Base-by-base conservation (phyloP, 2,329 filamentous ascomycete species). In the Diaporthe citriasiana region DNA sequence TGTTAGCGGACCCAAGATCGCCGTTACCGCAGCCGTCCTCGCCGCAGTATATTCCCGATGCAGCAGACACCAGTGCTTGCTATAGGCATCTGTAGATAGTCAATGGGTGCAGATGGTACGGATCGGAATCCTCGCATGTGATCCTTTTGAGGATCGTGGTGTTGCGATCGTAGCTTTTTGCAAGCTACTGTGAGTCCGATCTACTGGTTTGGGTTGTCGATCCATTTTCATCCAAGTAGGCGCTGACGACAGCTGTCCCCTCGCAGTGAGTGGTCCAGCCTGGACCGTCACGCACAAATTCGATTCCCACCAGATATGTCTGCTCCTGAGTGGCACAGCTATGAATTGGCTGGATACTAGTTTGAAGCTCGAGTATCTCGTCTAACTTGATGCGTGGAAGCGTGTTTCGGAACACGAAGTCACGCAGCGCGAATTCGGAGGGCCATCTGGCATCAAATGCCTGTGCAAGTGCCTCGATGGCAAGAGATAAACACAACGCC, bases 181-280 rank as follows among this genome's bases (percentile, higher is more conserved):
- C 4, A 35, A 22, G 9, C 8, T 12, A 6, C 2, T 33, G 3
- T 5, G 10, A 4, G 35, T 33, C 19, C 8, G 30, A 4, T 12
- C 30, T 9, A 17, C 30, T 13, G 1, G 0, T 17, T 0, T 53
- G 25, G 1, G 6, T 5, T 6, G 50, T n/a, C 13, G 1, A 22
- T 3, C 30, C 53, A 56, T 56, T 22, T 1, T 1, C 10, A 51
- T 10, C 15, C 5, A 1, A 3, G 9, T 56, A 9, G 27, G 12
- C 33, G 30, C 19, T 22, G 30, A 56, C 8, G 4, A 56, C 30
- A 35, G 53, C 53, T 12, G 30, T 56, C 4, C 53, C 53, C 9
- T 56, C 53, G 19, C 30, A 56, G 53, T 56, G 53, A 33, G 53
- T 56, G 19, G 53, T 56, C 53, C 53, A 56, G n/a, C n/a, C n/a